Conservation (phyloP, 2,329 filamentous ascomycete species). For the Claviceps spartinae region DNA sequence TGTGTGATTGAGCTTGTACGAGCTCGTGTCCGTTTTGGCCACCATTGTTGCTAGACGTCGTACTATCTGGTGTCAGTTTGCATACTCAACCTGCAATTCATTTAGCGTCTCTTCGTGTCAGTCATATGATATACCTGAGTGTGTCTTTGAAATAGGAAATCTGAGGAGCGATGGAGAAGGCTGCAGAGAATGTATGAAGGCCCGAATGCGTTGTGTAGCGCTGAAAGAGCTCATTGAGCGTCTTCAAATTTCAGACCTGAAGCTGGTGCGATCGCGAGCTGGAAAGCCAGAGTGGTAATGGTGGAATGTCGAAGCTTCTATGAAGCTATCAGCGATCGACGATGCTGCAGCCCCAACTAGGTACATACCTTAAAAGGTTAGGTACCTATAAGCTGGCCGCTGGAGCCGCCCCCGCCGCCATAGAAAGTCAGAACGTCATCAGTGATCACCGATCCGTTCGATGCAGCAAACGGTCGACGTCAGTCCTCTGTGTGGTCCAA, state of each 20-base stretch:
- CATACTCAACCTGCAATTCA: not conserved
- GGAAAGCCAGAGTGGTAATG: no score
- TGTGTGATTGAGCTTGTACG: conserved; percentile 79
- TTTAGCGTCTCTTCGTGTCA: not conserved
- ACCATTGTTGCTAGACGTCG: conserved; percentile 33
- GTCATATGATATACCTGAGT: conserved; percentile 1
- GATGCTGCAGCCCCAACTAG: no score
- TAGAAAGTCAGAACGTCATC: no score
- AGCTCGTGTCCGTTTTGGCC: conserved; percentile 56
- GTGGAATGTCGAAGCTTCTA: no score
- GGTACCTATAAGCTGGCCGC: no score
- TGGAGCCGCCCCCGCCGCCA: no score
- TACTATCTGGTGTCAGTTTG: not conserved
- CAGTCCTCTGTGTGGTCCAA: no score
- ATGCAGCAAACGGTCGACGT: no score
- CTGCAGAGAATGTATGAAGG: conserved; percentile 10
- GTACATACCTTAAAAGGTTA: no score
- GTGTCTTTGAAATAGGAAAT: not conserved
- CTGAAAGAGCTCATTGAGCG: conserved; percentile 13
- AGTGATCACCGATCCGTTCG: no score
- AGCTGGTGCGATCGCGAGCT: not conserved
- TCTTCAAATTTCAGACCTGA: not conserved
- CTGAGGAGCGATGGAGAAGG: conserved; percentile 5
- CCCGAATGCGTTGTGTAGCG: conserved; percentile 14
- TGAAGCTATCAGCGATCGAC: no score